Evolutionary conservation across 129 eudicot genomes (phyloP).

Genomic region (Sambucus nigra): DNA sequence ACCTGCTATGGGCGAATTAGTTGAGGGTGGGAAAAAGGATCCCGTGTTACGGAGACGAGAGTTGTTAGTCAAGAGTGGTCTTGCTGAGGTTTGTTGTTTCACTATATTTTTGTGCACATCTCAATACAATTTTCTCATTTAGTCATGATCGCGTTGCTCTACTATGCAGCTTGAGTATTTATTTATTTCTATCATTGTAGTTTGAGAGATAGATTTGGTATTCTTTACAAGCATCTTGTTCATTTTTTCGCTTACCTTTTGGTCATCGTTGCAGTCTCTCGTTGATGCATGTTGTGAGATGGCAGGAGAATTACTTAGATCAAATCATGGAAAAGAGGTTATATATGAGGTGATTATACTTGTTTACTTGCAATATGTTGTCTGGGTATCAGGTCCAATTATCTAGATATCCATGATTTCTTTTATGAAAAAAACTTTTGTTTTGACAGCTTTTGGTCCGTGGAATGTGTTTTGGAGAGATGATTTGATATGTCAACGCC

Average conservation of each 20-base stretch:
- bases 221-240: not conserved
- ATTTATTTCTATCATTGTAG: not conserved
- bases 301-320: slow-evolving; percentile 59
- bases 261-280: slow-evolving; percentile 45
- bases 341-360: slow-evolving; percentile 65
- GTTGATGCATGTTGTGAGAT: slow-evolving; percentile 59
- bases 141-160: not conserved
- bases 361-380: not conserved
- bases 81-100: slow-evolving; percentile 63
- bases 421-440: no score
- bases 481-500: no score
- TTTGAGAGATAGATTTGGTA: not conserved
- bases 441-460: no score
- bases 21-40: slow-evolving; percentile 81
- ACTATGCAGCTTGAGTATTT: not conserved
- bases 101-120: not conserved
- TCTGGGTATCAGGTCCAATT: no score
- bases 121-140: not conserved
- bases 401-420: no score
- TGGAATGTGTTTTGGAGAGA: no score
- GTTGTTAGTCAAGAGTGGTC: slow-evolving; percentile 74
- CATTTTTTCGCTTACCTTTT: slow-evolving; percentile 2
- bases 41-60: slow-evolving; percentile 60
- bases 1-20: slow-evolving; percentile 3
- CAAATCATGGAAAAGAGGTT: slow-evolving; percentile 77